Percentiles rank a stretch among this genome's conserved stretches.
These are phyloP conservation scores for Galerina marginata DNA, from an alignment of 768 basidiomycete genomes.

Conservation along the genomic window DNA sequence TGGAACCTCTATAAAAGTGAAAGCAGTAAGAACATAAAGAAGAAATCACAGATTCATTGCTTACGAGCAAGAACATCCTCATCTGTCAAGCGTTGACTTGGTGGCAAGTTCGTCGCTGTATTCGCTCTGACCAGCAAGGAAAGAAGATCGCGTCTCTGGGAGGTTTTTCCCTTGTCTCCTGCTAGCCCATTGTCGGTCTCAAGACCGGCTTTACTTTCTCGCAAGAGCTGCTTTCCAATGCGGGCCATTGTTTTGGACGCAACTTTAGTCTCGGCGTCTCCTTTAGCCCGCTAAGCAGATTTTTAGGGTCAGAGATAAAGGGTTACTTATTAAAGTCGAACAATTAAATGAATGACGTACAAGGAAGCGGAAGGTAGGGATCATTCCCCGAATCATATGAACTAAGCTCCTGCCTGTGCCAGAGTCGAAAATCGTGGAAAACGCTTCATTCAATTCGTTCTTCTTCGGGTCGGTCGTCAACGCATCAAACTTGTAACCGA, in stretches of 20 bases:
- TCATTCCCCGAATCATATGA: slow-evolving; percentile 35
- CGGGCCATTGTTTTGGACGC: slow-evolving; percentile 49
- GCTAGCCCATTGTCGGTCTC: slow-evolving; percentile 24
- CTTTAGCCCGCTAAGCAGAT: slow-evolving; percentile 33
- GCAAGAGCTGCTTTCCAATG: slow-evolving; percentile 55
- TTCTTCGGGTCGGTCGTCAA: slow-evolving; percentile 32
- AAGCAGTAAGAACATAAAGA: not conserved
- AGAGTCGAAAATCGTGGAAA: slow-evolving; percentile 53
- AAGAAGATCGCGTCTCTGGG: slow-evolving; percentile 58
- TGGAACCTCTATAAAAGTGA: slow-evolving; percentile 51
- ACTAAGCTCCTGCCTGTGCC: slow-evolving; percentile 41
- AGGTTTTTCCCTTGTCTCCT: slow-evolving; percentile 34
- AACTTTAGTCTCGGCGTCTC: slow-evolving; percentile 30
- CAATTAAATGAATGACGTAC: slow-evolving; percentile 27
- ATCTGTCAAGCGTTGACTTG: slow-evolving; percentile 60
- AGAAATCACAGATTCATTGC: slow-evolving; percentile 19
- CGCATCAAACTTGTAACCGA: slow-evolving; percentile 40
- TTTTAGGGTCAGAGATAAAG: not conserved
- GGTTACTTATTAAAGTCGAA: not conserved
- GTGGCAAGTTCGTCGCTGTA: slow-evolving; percentile 61
- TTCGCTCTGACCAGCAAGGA: slow-evolving; percentile 69
- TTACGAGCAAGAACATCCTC: slow-evolving; percentile 63
- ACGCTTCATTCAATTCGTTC: slow-evolving; percentile 59
- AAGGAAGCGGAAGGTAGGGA: slow-evolving; percentile 44
- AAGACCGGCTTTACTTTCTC: slow-evolving; percentile 51